Conservation (phyloP, 73 alveolate species). For the Paramecium sexaurelia region DNA sequence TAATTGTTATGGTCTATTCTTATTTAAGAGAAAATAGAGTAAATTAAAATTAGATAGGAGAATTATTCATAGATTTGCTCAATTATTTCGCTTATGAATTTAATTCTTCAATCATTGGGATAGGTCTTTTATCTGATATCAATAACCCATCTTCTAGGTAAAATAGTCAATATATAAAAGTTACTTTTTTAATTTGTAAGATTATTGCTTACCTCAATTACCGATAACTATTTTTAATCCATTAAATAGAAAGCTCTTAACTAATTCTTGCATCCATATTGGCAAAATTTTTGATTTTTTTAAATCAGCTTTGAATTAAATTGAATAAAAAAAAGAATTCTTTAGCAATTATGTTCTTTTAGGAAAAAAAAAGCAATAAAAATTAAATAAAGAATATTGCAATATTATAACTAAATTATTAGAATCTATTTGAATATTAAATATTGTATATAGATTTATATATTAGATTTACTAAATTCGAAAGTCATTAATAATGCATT, state of each 20-base stretch:
- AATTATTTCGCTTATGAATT: background rate
- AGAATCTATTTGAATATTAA: background rate
- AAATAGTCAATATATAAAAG: background rate
- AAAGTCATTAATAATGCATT: background rate
- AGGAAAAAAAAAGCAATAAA: background rate
- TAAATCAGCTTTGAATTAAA: background rate
- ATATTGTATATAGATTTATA: background rate
- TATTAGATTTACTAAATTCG: background rate
- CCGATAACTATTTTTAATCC: constrained; percentile 32
- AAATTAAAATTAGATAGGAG: background rate
- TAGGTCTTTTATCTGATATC: background rate
- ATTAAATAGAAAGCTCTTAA: background rate
- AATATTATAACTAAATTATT: background rate
- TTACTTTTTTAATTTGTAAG: constrained; percentile 3
- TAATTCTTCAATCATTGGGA: background rate
- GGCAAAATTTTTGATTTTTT: constrained; percentile 14
- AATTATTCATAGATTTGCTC: background rate
- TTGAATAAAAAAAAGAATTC: background rate
- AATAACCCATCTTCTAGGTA: background rate
- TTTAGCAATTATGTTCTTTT: background rate
- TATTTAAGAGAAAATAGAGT: background rate
- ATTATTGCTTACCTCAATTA: constrained; percentile 41
- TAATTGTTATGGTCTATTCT: constrained; percentile 34
- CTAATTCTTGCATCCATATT: background rate
- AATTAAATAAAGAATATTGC: background rate